Base-by-base conservation (phyloP, 208 protist species). In the Blechomonas ayalai region DNA sequence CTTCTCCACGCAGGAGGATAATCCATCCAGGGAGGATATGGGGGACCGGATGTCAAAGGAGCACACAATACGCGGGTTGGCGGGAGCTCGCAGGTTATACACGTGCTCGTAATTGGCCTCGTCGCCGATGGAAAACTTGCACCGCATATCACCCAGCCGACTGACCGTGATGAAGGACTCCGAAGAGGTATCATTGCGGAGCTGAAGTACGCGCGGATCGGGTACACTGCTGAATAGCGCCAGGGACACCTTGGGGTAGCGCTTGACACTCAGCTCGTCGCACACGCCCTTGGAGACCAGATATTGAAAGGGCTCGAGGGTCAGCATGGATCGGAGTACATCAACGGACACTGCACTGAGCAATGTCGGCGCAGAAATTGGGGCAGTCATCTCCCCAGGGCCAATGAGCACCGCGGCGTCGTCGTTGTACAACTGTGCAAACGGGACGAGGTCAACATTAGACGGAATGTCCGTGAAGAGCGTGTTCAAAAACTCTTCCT, bases 401-500 rank as follows among this genome's bases (percentile, higher is more conserved):
- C 53, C 64, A 53, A 95, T 84, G 23, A 49, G 45, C 5, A 64
- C 86, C 8, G 58, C 59, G 10, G 86, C 82, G 54, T 95, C 82
- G 52, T 95, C 86, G 60, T 95, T 95, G 70, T 95, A 95, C 2
- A 95, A 74, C 59, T 95, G 86, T 43, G 82, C 86, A 67, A 95
- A 95, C 1, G 86, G 86, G 12, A 91, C 86, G 31, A 95, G 58
- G 53, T 95, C 79, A 8, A 84, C 53, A 45, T 84, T 70, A 2
- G 54, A 46, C 7, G 86, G 79, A 43, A 95, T 71, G 59, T 82
- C 72, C 29, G 60, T 82, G 52, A 92, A 95, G 31, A 95, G 78
- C 37, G 69, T 82, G 36, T 80, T 79, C n/a, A 95, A 59, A 52
- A 83, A 83, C 37, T 88, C 82, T 47, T 68, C 66, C 18, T 95